Conservation (phyloP, 1,139 yeast genomes). For the Hansenula sp. region DNA sequence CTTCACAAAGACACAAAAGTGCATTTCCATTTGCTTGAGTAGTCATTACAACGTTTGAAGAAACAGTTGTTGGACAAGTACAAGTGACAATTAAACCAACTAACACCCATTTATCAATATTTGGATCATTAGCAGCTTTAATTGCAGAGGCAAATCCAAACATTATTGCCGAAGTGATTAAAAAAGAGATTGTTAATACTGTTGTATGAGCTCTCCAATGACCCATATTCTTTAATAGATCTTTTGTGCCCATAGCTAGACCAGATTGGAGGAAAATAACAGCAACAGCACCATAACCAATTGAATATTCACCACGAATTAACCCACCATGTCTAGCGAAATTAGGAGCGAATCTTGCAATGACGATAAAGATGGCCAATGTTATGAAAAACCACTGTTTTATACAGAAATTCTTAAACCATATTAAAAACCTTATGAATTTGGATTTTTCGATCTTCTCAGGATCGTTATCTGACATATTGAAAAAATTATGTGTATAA, state of each 20-base stretch:
- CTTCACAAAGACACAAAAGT: constrained; percentile 75
- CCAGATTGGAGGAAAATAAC: constrained; percentile 80
- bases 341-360: constrained; percentile 75
- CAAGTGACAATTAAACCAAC: constrained; percentile 80
- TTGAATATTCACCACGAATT: constrained; percentile 68
- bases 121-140: constrained; percentile 47
- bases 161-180: constrained; percentile 70
- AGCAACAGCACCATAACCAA: constrained; percentile 85
- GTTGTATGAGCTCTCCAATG: constrained; percentile 84
- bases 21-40: constrained; percentile 77
- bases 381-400: constrained; percentile 72
- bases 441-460: not conserved
- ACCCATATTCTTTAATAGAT: constrained; percentile 52
- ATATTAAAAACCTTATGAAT: not conserved
- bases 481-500: no score
- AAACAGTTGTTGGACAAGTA: constrained; percentile 87
- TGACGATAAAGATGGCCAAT: constrained; percentile 65
- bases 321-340: constrained; percentile 82
- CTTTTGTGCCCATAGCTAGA: constrained; percentile 63
- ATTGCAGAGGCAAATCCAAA: constrained; percentile 74
- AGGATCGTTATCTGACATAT: no score
- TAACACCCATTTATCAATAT: constrained; percentile 68
- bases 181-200: constrained; percentile 61
- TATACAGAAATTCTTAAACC: constrained; percentile 17
- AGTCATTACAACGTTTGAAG: constrained; percentile 93